Conservation (phyloP, 371 early-diverging fungal genomes). For the Mortierella sp. region DNA sequence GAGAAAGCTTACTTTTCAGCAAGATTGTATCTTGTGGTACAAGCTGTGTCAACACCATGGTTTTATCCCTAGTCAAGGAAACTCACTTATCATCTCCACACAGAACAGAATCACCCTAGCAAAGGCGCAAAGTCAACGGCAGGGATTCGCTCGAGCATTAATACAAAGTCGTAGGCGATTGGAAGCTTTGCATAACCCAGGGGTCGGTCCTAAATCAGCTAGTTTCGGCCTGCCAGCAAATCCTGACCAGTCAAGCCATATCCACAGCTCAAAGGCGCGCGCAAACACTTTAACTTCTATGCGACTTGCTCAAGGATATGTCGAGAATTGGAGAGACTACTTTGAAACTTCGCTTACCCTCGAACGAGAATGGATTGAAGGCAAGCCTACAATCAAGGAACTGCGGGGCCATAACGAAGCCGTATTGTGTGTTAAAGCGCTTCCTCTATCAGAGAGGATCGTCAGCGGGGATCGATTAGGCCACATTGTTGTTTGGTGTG, state of each 20-base stretch:
- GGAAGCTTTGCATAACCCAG: not conserved
- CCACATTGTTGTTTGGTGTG: slow-evolving; percentile 36
- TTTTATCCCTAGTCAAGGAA: slow-evolving; percentile 16
- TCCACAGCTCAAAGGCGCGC: not conserved
- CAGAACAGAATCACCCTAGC: slow-evolving; percentile 16
- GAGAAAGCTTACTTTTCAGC: slow-evolving; percentile 39
- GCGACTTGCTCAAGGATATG: not conserved
- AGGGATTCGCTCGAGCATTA: slow-evolving; percentile 35
- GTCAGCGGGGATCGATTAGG: slow-evolving; percentile 50
- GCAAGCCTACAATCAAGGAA: slow-evolving; percentile 34
- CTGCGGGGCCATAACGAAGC: slow-evolving; percentile 40
- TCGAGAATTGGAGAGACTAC: slow-evolving; percentile 43
- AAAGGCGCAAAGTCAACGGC: slow-evolving; percentile 17
- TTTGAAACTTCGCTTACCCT: slow-evolving; percentile 35
- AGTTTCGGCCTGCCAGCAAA: not conserved
- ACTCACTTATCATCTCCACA: not conserved
- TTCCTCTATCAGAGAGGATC: slow-evolving; percentile 25
- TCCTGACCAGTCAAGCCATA: not conserved
- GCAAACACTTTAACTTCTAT: not conserved
- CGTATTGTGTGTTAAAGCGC: slow-evolving; percentile 36
- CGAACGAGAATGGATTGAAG: slow-evolving; percentile 46
- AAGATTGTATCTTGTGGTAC: slow-evolving; percentile 44
- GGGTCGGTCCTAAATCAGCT: not conserved
- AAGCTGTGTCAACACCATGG: slow-evolving; percentile 38
- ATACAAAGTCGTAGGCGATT: slow-evolving; percentile 24